phyloP scores from a whole-genome alignment of 2,329 filamentous ascomycete genomes.

The Stromatinia cepivora region DNA sequence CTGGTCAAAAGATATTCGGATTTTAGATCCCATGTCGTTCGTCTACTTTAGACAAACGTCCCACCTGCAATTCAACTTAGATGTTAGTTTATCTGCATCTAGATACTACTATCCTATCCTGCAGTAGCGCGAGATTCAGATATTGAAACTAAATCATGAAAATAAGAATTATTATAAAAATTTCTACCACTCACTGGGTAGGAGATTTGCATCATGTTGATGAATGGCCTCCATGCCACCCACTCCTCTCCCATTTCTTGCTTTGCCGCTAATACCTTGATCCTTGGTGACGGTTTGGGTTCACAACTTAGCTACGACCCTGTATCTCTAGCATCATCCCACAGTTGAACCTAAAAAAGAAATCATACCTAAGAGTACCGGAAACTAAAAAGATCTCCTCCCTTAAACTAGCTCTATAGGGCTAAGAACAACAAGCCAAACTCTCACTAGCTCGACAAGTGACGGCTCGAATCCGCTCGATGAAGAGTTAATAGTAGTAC shows the following conservation, averaged over 20 bases:
- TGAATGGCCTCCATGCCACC: neutral
- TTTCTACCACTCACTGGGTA: neutral
- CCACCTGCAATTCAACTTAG: constrained; percentile 14
- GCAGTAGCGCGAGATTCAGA: neutral
- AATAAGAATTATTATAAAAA: too few species aligned
- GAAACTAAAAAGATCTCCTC: constrained; percentile 8
- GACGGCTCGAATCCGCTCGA: constrained; percentile 17
- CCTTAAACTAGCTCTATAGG: constrained; percentile 4
- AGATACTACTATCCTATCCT: constrained; percentile 3
- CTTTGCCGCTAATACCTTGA: constrained; percentile 12
- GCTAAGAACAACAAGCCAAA: constrained; percentile 6
- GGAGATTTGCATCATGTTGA: neutral
- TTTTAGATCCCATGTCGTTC: constrained; percentile 14
- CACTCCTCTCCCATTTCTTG: constrained; percentile 3
- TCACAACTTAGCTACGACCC: constrained; percentile 13
- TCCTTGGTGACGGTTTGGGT: constrained; percentile 12
- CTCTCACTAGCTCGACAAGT: neutral
- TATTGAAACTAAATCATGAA: neutral
- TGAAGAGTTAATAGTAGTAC: constrained; percentile 1
- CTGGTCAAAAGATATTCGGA: neutral
- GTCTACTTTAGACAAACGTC: constrained; percentile 5
- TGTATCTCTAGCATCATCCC: constrained; percentile 6
- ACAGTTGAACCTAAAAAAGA: constrained; percentile 12
- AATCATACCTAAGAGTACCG: neutral
- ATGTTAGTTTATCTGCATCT: constrained; percentile 11